Base-by-base conservation (phyloP, 495 filamentous ascomycete genomes). In the Talaromyces liani region DNA sequence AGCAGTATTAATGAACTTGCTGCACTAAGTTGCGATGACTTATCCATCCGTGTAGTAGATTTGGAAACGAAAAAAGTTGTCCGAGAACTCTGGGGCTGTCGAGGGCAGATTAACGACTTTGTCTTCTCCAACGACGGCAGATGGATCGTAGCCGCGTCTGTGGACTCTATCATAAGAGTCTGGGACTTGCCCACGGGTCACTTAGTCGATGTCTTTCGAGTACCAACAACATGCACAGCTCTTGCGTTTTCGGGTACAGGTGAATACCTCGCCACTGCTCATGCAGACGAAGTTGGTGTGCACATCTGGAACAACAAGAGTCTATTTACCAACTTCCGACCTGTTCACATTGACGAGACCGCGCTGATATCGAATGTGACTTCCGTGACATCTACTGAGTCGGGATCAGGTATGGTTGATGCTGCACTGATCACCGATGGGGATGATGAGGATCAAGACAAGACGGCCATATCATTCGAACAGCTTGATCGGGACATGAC, bases 151-250 rank as follows among this genome's bases (percentile, higher is more conserved):
- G 91, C 92, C 18, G 89, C 92, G 10, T 91, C 90, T 5, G 87
- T 89, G 72, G 93, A 97, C 74, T 87, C 85, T 12, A 76, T 89
- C 49, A 77, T 99, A 39, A 85, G 94, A 56, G 84, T 97, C 2
- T 99, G 94, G 93, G 94, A 99, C 76, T 77, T 99, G 27, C 93
- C 94, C 10, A 98, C 94, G 0, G 91, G 91, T 4, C 94, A 98
- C 76, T 81, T 98, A 12, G 92, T 98, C 68, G 94, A 98, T 71
- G 88, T 89, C 4, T 88, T 98, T 72, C 84, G 85, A 56, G 80
- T 93, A 6, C 84, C 84, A 27, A 88, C 79, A 49, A 85, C 87
- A 25, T 94, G 92, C 70, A 92, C 87, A 3, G 85, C 91, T 4
- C 78, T 99, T 25, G 87, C 92, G 14, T 95, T 97, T 78, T 93